phyloP scores from a whole-genome alignment of 805 yeast genomes.

The Metschnikowia reukaufii region DNA sequence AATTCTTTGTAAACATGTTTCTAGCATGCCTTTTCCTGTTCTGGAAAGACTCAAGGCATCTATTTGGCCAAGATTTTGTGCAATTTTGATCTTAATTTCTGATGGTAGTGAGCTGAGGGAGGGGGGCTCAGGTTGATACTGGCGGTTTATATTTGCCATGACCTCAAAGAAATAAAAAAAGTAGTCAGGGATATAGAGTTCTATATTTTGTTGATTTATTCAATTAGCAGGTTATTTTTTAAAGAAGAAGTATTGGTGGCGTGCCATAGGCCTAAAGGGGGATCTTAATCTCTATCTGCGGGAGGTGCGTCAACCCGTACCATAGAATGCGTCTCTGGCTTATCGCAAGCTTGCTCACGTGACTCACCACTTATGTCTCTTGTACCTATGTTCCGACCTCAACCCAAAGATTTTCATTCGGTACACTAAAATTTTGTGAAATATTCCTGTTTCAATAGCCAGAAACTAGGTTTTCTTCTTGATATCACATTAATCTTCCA shows the following conservation, averaged over 20 bases:
- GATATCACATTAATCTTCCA: too few species aligned
- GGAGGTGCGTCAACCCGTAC: neutral
- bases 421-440: neutral
- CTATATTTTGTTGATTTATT: too few species aligned
- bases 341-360: constrained; percentile 4
- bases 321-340: neutral
- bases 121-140: neutral
- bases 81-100: constrained; percentile 9
- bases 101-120: constrained; percentile 10
- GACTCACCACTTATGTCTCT: neutral
- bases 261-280: constrained; percentile 2
- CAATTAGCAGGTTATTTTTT: too few species aligned
- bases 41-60: constrained; percentile 12
- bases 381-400: neutral
- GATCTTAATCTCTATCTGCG: constrained; percentile 1
- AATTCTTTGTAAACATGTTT: constrained; percentile 26
- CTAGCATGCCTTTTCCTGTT: constrained; percentile 6
- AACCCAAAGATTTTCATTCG: neutral
- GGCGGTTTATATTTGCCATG: neutral
- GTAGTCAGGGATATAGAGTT: too few species aligned
- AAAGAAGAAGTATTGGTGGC: too few species aligned
- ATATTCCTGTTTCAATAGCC: neutral
- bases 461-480: too few species aligned
- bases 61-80: constrained; percentile 8
- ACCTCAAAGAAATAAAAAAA: neutral